phyloP scores from a whole-genome alignment of 257 asterid species.

The Solanum pinnatisectum region DNA sequence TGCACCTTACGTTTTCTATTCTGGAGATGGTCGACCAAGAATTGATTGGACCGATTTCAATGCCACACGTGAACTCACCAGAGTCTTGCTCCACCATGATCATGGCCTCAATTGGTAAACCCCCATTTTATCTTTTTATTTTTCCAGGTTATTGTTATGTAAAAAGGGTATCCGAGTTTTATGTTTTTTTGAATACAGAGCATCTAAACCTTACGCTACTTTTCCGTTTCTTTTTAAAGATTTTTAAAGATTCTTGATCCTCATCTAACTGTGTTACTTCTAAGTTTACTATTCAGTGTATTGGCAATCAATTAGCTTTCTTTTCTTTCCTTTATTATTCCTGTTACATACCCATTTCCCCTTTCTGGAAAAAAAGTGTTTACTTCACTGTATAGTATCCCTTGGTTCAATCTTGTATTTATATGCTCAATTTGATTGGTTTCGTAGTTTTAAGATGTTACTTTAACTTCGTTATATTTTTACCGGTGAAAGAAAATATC shows the following conservation, averaged over 20 bases:
- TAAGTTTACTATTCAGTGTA: not conserved
- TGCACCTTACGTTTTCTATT: conserved; percentile 46
- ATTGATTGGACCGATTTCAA: conserved; percentile 93
- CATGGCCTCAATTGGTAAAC: conserved; percentile 56
- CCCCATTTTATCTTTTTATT: not conserved
- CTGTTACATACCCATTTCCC: not conserved
- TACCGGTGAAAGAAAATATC: not conserved
- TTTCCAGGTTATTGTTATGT: not conserved
- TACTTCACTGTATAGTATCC: not conserved
- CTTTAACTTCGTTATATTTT: not conserved
- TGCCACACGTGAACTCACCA: conserved; percentile 90
- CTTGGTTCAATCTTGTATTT: not conserved
- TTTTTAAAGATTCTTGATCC: not conserved
- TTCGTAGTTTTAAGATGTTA: not conserved
- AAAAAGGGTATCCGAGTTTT: not conserved
- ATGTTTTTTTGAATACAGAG: not conserved
- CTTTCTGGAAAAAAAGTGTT: not conserved
- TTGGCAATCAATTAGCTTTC: not conserved
- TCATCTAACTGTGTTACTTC: not conserved
- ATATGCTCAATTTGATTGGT: not conserved
- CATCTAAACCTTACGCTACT: not conserved
- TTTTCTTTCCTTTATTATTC: not conserved
- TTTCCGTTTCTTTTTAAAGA: not conserved
- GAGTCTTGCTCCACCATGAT: conserved; percentile 70
- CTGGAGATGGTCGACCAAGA: conserved; percentile 58